Evolutionary conservation across 164 flowering plant species (phyloP), one percentile per base, ranked within the genome.

Genomic region (Dillenia turbinata): DNA sequence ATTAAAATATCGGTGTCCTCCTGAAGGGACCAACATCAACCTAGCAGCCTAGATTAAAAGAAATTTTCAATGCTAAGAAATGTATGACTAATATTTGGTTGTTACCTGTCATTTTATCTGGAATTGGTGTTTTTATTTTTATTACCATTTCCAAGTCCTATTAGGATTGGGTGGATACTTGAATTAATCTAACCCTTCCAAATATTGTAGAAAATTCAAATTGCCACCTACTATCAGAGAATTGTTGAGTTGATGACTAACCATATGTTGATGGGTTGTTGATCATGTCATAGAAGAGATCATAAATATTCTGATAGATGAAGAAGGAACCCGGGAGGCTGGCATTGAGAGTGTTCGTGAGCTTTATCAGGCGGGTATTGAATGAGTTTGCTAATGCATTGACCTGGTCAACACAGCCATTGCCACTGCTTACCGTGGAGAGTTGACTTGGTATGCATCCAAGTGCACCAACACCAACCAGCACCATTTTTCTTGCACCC

Each of bases 371-470:
- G 11, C 73, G 73, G 10, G 22, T 48, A 33, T 77, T 77, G 71
- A 65, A 70, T 45, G 44, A 52, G 9, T 15, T 44, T 44, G 68
- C 74, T 61, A 70, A 43, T 22, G 70, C 26, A 56, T 77, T 77
- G 60, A 73, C 66, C 49, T 17, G 43, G 50, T 62, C 61, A 12
- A 77, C 57, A 40, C 80, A 77, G 40, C 66, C 59, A 5, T 48
- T 51, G 17, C 55, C 15, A 19, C 51, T 50, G 16, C n/a, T 64
- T 15, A 24, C 76, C 67, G 56, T 67, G 17, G 74, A 60, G 9
- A 76, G 54, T 17, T 69, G 76, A 50, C 69, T 62, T 0, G 76
- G 79, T 67, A 73, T 72, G 66, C 79, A 76, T 19, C 79, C 79
- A 8, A 76, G 67, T 43, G 72, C 62, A 1, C 76, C 76, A 53